Evolutionary conservation across 2,329 filamentous ascomycete species (phyloP).

Genomic region (Huntiella abstrusa): DNA sequence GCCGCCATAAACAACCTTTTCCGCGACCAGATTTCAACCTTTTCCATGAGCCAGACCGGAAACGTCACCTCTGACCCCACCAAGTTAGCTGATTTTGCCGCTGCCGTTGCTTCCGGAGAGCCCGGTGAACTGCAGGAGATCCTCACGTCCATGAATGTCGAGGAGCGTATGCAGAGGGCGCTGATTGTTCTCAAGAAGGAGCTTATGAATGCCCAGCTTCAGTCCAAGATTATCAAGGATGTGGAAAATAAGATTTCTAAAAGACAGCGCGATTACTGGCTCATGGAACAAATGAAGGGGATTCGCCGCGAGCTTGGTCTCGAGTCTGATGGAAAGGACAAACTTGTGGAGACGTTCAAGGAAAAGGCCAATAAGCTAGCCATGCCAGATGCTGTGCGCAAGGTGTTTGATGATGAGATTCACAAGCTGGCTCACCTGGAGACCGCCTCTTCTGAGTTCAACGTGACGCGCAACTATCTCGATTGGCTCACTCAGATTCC

Average conservation of each 20-base stretch:
- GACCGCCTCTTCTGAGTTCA: conserved; percentile 91
- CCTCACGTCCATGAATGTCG: conserved; percentile 71
- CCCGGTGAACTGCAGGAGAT: conserved; percentile 85
- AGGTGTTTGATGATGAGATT: conserved; percentile 95
- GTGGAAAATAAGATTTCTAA: conserved; percentile 96
- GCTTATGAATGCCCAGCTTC: conserved; percentile 90
- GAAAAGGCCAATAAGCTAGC: conserved; percentile 84
- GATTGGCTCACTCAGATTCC: conserved; percentile 98
- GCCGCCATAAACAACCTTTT: conserved; percentile 87
- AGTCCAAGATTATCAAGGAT: conserved; percentile 94
- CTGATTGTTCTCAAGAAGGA: conserved; percentile 91
- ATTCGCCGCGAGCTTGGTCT: conserved; percentile 90
- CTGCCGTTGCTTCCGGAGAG: conserved; percentile 87
- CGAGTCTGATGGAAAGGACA: conserved; percentile 95
- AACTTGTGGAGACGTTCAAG: conserved; percentile 91
- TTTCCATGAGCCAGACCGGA: conserved; percentile 85
- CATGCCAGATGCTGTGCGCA: conserved; percentile 92
- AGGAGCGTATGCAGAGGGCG: conserved; percentile 81
- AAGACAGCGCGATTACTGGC: conserved; percentile 90
- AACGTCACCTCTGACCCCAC: conserved; percentile 91
- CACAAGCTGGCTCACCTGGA: conserved; percentile 94
- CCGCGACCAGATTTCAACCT: conserved; percentile 91
- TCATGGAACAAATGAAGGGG: conserved; percentile 99
- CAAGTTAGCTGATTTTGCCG: conserved; percentile 91
- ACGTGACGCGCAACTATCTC: conserved; percentile 92